Conservation (phyloP, 1,139 yeast species). For the Kodamaea arcana region DNA sequence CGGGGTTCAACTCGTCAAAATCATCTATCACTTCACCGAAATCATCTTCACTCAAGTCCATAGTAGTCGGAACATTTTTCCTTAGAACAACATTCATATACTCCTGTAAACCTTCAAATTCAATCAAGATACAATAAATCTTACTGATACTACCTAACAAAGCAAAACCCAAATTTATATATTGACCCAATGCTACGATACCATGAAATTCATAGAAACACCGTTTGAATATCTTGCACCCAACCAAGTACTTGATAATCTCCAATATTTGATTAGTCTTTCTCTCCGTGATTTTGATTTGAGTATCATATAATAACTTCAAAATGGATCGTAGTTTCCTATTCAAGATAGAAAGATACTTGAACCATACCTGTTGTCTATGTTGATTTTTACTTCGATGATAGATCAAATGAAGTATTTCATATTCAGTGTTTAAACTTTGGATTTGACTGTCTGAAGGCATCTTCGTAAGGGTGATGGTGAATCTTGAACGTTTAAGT, state of each 20-base stretch:
- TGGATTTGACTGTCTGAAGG: not conserved
- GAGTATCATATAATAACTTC: slow-evolving; percentile 18
- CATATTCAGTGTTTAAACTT: slow-evolving; percentile 40
- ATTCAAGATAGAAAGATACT: slow-evolving; percentile 57
- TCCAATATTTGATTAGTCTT: slow-evolving; percentile 16
- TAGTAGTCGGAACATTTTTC: slow-evolving; percentile 7
- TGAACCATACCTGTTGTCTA: slow-evolving; percentile 75
- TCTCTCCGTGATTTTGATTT: slow-evolving; percentile 15
- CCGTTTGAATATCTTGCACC: slow-evolving; percentile 36
- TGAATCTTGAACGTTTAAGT: too few relatives aligned
- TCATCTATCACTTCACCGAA: slow-evolving; percentile 24
- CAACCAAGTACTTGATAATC: slow-evolving; percentile 32
- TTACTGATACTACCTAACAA: slow-evolving; percentile 56
- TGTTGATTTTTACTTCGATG: slow-evolving; percentile 79
- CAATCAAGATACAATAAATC: slow-evolving; percentile 32
- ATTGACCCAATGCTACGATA: slow-evolving; percentile 73
- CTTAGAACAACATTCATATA: slow-evolving; percentile 1
- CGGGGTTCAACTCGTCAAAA: too few relatives aligned
- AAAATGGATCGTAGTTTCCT: slow-evolving; percentile 48
- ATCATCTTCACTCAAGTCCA: slow-evolving; percentile 18
- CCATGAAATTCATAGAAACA: slow-evolving; percentile 64
- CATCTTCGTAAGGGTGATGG: too few relatives aligned
- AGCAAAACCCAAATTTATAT: slow-evolving; percentile 68
- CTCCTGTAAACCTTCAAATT: slow-evolving; percentile 17
- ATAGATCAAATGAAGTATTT: slow-evolving; percentile 56